These are phyloP conservation scores for Thelonectria rubi DNA, from an alignment of 2,329 filamentous ascomycete genomes.

Conservation along the genomic window DNA sequence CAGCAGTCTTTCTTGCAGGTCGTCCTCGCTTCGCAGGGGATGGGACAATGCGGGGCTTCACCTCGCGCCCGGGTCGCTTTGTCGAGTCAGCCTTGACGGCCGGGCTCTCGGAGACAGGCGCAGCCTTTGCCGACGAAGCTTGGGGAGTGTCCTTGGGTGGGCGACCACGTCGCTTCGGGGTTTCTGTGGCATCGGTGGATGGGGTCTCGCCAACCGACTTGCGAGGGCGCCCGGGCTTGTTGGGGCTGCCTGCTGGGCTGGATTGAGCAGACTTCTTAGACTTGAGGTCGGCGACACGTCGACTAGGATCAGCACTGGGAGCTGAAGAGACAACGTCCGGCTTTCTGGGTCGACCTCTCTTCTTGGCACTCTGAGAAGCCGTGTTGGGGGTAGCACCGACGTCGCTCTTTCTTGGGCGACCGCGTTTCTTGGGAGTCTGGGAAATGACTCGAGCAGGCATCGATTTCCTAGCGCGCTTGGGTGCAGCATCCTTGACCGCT, in stretches of 20 bases:
- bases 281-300: slow-evolving; percentile 17
- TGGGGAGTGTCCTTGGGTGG: slow-evolving; percentile 34
- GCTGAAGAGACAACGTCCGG: slow-evolving; percentile 26
- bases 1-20: slow-evolving; percentile 26
- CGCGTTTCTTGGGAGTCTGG: slow-evolving; percentile 36
- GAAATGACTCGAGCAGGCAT: slow-evolving; percentile 33
- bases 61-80: slow-evolving; percentile 21
- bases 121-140: slow-evolving; percentile 12
- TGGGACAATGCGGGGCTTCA: slow-evolving; percentile 28
- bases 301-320: slow-evolving; percentile 20
- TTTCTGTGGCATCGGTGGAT: slow-evolving; percentile 23
- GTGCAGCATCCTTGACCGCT: slow-evolving; percentile 17
- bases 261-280: slow-evolving; percentile 28
- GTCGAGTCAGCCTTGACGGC: slow-evolving; percentile 3
- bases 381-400: slow-evolving; percentile 28
- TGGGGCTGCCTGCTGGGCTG: slow-evolving; percentile 11
- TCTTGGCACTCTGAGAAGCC: slow-evolving; percentile 21
- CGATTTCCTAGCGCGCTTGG: slow-evolving; percentile 34
- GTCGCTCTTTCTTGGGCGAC: slow-evolving; percentile 39
- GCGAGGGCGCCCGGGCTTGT: slow-evolving; percentile 6
- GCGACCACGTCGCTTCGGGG: slow-evolving; percentile 37
- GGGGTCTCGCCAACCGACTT: slow-evolving; percentile 4
- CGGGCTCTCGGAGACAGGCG: slow-evolving; percentile 14
- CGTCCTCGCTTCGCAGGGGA: slow-evolving; percentile 36
- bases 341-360: slow-evolving; percentile 39